Evolutionary conservation across 768 basidiomycete genomes (phyloP), one percentile per base, ranked within the genome.

Genomic region (Leccinum imitatum): DNA sequence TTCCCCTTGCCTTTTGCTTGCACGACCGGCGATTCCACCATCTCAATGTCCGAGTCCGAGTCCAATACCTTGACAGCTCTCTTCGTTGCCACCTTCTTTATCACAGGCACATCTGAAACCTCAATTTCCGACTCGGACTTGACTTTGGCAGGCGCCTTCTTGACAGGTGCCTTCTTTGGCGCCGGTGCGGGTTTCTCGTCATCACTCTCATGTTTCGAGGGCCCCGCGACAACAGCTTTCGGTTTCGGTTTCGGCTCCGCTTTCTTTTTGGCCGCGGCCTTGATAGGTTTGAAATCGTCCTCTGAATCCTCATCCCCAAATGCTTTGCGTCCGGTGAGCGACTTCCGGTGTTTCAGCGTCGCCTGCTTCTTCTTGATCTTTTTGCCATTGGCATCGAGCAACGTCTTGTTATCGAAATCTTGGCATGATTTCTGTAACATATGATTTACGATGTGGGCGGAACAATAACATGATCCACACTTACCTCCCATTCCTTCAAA

Each of bases 401-500:
- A 61, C 2, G 74, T 73, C 65, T 81, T 81, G 53, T 77, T 74
- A 8, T 77, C 76, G 74, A 81, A 82, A 13, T 76, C 73, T 59
- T 72, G 66, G 66, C 76, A 79, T 3, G 73, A 72, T 70, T 71
- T 74, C 81, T 82, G 53, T 21, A 30, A 10, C 17, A 56, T 59
- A 59, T 60, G 37, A 65, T 61, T 63, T 23, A 48, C 39, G 11
- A 47, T 25, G 1, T 5, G 30, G 6, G 13, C 9, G 25, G 21
- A 35, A 37, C 55, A 54, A 50, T 23, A 19, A 46, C 17, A 17
- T 14, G 41, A 59, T 57, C n/a, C 44, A 8, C 13, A 78, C 89
- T 63, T 63, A 91, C 95, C 76, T 90, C 82, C 94, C 94, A 98
- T 71, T 90, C 87, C 30, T 75, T 80, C 46, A 93, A 71, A 80